Evolutionary conservation across 768 basidiomycete species (phyloP).

Genomic region (Omphalotus guepiniiformis): DNA sequence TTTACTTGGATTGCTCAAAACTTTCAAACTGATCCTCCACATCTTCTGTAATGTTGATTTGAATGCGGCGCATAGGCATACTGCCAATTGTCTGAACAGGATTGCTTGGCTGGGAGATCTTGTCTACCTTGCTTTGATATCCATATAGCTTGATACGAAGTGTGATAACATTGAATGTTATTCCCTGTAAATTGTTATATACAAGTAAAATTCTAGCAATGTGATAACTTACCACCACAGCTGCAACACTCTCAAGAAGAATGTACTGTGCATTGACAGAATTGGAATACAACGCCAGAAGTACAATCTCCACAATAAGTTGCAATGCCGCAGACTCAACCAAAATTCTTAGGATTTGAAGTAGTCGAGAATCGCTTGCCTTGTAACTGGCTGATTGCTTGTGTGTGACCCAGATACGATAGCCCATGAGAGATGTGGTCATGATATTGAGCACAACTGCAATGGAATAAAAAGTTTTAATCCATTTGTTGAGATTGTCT

Average conservation of each 20-base stretch:
- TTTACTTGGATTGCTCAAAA: no score
- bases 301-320: slow-evolving; percentile 15
- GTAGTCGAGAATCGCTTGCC: background rate
- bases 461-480: slow-evolving; percentile 16
- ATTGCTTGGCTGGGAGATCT: background rate
- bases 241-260: slow-evolving; percentile 14
- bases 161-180: slow-evolving; percentile 12
- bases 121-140: background rate
- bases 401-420: slow-evolving; percentile 14
- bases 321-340: slow-evolving; percentile 19
- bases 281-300: slow-evolving; percentile 14
- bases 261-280: slow-evolving; percentile 17
- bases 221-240: slow-evolving; percentile 10
- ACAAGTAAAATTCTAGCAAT: background rate
- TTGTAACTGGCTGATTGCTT: slow-evolving; percentile 9
- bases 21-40: slow-evolving; percentile 2
- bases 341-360: slow-evolving; percentile 14
- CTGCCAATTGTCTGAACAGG: slow-evolving; percentile 3
- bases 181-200: slow-evolving; percentile 5
- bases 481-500: slow-evolving; percentile 14
- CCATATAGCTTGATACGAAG: slow-evolving; percentile 9
- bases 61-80: slow-evolving; percentile 11
- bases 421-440: slow-evolving; percentile 19
- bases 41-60: background rate
- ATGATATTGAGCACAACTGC: slow-evolving; percentile 18